Evolutionary conservation across 805 yeast species (phyloP), one percentile per base, ranked within the genome.

Genomic region (Sugiyamaella floridensis): DNA sequence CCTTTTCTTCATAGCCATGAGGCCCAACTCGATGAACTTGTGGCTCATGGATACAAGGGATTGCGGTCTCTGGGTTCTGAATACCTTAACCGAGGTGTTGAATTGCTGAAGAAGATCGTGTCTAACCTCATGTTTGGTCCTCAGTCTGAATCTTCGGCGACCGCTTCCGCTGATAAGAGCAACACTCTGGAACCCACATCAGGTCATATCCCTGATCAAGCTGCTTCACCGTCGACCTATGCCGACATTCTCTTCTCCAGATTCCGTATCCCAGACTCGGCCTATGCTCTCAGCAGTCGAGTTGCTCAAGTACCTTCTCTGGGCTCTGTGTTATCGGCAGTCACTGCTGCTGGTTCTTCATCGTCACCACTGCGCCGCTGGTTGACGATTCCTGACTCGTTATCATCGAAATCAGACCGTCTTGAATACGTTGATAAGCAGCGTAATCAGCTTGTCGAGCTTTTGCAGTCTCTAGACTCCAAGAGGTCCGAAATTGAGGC

Each of bases 1-100:
- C 79, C 80, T 11, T 67, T 71, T 51, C 62, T 77, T 49, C 46
- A 49, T 12, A 49, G 55, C 29, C 71, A 76, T 55, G 75, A 75
- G 51, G 43, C 45, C 6, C 57, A 61, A 10, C 55, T 76, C 34
- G 78, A 75, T 54, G 41, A 37, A 40, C 52, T 58, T 40, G 46
- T 66, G 12, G 55, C 57, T 32, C 28, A 50, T n/a, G 58, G 56
- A 19, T 53, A 58, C 49, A 44, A 52, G 12, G 51, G 50, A 12
- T 50, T 52, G 44, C 47, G 43, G 43, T 52, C 57, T 11, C 29
- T 58, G 43, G 64, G 63, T 14, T 43, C 53, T 8, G 55, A 58
- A 26, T 54, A 57, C 51, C 40, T 60, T 9, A 20, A 53, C 8
- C 48, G 50, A 19, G 42, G 44, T 6, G 22, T 50, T 6, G 51